Conservation (phyloP, 768 basidiomycete species). For the Leccinum variicolor region DNA sequence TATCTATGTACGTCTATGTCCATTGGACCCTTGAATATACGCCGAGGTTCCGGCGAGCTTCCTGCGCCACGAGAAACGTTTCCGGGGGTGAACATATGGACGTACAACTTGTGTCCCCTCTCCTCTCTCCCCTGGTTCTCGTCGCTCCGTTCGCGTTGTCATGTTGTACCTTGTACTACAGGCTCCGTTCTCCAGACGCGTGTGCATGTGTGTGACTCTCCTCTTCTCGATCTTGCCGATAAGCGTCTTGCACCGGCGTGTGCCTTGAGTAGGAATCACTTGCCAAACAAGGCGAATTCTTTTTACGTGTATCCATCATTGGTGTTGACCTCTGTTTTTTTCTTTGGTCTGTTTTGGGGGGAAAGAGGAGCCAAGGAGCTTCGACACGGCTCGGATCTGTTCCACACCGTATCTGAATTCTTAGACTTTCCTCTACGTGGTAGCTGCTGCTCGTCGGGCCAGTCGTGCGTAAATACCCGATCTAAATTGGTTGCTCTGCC, state of each 20-base stretch:
- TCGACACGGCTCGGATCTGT: slow-evolving; percentile 3
- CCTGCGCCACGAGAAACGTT: neutral
- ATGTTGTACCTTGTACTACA: neutral
- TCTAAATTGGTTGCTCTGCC: neutral
- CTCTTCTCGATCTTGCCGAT: neutral
- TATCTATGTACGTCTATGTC: neutral
- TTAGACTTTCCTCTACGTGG: neutral
- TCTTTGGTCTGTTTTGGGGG: neutral
- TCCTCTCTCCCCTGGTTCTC: neutral
- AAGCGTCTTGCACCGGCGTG: neutral
- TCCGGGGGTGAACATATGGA: neutral
- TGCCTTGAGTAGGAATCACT: neutral
- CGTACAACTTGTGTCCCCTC: neutral
- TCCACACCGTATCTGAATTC: neutral
- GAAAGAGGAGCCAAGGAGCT: neutral
- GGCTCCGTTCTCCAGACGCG: neutral
- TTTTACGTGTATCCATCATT: slow-evolving; percentile 5
- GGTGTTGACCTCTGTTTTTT: neutral
- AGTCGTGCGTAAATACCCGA: neutral
- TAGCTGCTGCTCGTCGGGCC: neutral
- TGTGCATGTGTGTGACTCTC: neutral
- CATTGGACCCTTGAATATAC: neutral
- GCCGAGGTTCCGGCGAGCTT: neutral
- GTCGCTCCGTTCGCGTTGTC: neutral
- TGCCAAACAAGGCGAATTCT: neutral